Evolutionary conservation across 805 yeast species (phyloP).

Genomic region (Teunomyces panamensis): DNA sequence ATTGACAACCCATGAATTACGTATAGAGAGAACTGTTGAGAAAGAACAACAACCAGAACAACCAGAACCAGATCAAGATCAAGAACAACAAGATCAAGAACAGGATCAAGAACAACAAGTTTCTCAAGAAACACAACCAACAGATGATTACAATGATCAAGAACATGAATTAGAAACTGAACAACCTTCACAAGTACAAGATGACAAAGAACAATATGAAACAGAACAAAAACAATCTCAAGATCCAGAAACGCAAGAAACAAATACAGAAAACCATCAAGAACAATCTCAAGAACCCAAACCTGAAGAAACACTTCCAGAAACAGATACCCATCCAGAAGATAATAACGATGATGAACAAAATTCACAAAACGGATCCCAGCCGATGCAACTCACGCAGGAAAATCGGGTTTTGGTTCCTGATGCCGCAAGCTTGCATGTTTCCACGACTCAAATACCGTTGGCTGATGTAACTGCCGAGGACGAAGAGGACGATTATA

Average conservation of each 20-base stretch:
- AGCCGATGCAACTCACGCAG: constrained; percentile 24
- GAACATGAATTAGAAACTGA: not conserved
- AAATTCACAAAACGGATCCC: constrained; percentile 8
- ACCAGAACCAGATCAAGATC: not conserved
- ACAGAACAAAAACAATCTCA: too few relatives aligned
- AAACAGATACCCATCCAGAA: too few relatives aligned
- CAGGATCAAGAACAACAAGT: not conserved
- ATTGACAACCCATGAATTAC: not conserved
- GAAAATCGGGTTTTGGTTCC: constrained; percentile 3
- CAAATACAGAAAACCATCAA: too few relatives aligned
- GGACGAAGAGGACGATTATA: constrained; percentile 17
- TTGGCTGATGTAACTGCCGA: constrained; percentile 13
- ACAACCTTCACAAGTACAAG: not conserved
- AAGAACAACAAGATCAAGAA: not conserved
- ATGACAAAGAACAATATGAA: not conserved
- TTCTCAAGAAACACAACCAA: not conserved
- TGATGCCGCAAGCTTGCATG: not conserved
- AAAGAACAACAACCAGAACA: not conserved
- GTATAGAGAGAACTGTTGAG: not conserved
- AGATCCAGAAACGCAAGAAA: too few relatives aligned
- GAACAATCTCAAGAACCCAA: not conserved
- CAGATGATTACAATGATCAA: not conserved
- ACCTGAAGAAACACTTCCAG: not conserved
- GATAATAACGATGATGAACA: too few relatives aligned
- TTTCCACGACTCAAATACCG: constrained; percentile 27